Percentiles rank a stretch among this genome's conserved stretches.
Conservation (phyloP, 169 alveolate species). For the Eimeria falciformis region DNA sequence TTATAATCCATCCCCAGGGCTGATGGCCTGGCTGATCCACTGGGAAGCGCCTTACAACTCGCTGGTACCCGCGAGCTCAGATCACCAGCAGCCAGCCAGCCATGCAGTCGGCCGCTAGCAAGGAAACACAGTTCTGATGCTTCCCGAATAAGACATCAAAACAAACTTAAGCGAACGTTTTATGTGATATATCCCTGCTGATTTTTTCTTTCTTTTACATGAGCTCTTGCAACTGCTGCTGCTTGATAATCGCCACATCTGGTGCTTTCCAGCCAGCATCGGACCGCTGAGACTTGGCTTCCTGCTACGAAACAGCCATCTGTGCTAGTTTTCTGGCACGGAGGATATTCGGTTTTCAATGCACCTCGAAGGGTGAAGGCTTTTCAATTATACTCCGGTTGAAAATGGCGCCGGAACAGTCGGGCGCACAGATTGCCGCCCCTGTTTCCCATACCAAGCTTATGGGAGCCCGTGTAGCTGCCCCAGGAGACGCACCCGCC, state of each 20-base stretch:
- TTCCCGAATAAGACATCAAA: not conserved
- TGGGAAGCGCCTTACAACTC: too few relatives aligned
- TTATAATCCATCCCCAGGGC: too few relatives aligned
- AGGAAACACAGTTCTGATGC: not conserved
- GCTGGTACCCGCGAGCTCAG: conserved; percentile 36
- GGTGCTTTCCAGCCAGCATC: conserved; percentile 49
- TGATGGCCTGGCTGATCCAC: too few relatives aligned
- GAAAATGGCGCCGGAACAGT: not conserved
- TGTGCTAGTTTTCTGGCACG: too few relatives aligned
- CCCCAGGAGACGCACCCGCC: conserved; percentile 69
- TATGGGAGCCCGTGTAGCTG: conserved; percentile 41
- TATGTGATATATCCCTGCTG: not conserved
- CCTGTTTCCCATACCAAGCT: conserved; percentile 4
- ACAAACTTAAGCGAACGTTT: not conserved
- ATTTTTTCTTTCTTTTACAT: not conserved
- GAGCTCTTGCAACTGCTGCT: conserved; percentile 14
- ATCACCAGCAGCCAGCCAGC: not conserved
- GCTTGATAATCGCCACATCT: conserved; percentile 10
- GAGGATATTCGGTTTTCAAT: too few relatives aligned
- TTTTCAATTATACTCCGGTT: not conserved
- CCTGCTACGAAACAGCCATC: too few relatives aligned
- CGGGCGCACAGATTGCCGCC: not conserved
- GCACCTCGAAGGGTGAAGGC: not conserved
- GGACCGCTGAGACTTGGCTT: conserved; percentile 39
- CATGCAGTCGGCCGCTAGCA: conserved; percentile 65